Base-by-base conservation (phyloP, 495 filamentous ascomycete species). In the Cercophora newfieldiana region DNA sequence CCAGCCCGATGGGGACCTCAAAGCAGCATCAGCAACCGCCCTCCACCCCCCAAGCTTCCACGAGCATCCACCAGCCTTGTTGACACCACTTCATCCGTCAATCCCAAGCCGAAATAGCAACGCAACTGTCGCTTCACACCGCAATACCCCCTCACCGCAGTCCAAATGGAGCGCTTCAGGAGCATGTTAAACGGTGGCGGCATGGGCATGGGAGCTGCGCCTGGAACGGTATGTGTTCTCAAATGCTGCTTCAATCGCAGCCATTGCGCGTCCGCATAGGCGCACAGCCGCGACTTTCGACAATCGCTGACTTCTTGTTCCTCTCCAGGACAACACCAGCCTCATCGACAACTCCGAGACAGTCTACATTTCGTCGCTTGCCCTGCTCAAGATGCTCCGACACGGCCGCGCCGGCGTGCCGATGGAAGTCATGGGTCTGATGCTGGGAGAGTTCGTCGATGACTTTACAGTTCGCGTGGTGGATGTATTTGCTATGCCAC, bases 361-460 rank as follows among this genome's bases (percentile, higher is more conserved):
- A 61, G 95, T 99, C 71, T 96, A 99, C 81, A 97, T 99, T 74
- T 99, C 95, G 26, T 99, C 95, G 30, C 86, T 99, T 68, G 95
- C 95, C 68, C 86, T 99, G 44, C 85, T 99, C 71, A 99, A 99
- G 86, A 99, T 99, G 95, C 83, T 99, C 71, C 88, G 94, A 74
- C 95, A 99, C 77, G 95, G 95, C 70, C 89, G 95, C 71, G 95
- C 95, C 58, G 95, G 95, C 80, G 95, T 99, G 61, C 95, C 95
- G 28, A 99, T 99, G 95, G 95, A 99, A 86, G 95, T 99, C 74
- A 99, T 99, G 95, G 95, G 95, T 51, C 81, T 99, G 73, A 98
- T 99, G 95, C 82, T 98, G 66, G 95, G 95, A 73, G 96, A 97
- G 73, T 98, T 99, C 73, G 94, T 99, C 63, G 95, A 99, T 78